These are phyloP conservation scores for Corymbia calophylla DNA, from an alignment of 441 rosid genomes.

Conservation along the genomic window DNA sequence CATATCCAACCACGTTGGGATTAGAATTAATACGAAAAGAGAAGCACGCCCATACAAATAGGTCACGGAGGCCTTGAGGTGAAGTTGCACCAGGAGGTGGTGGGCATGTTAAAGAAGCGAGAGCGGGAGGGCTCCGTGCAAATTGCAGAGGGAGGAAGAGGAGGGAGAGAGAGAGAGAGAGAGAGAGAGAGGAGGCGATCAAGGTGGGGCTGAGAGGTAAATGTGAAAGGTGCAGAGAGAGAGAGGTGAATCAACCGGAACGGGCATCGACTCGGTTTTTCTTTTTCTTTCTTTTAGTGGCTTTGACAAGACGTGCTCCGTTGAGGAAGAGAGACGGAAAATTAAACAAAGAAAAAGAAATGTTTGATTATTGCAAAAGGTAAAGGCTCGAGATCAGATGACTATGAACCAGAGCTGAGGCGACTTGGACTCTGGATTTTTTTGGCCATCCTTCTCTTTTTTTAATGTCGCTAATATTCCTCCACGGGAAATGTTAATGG, in stretches of 20 bases:
- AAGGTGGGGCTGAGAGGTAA: background rate
- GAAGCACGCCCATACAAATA: background rate
- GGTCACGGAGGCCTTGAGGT: slow-evolving; percentile 20
- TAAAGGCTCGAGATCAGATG: slow-evolving; percentile 2
- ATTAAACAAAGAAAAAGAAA: slow-evolving; percentile 20
- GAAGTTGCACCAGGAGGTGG: slow-evolving; percentile 48
- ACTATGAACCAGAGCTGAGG: slow-evolving; percentile 27
- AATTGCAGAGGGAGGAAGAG: background rate
- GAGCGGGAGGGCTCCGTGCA: background rate
- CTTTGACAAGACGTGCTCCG: slow-evolving; percentile 70
- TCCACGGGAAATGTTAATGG: background rate
- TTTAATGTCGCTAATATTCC: background rate
- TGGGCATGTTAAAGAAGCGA: slow-evolving; percentile 1
- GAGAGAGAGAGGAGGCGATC: background rate
- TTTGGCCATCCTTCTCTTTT: background rate
- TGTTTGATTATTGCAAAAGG: slow-evolving; percentile 35
- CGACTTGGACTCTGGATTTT: slow-evolving; percentile 13
- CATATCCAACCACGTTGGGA: background rate
- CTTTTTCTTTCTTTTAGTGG: background rate
- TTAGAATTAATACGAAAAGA: background rate
- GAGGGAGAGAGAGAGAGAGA: slow-evolving; percentile 10
- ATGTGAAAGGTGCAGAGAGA: background rate
- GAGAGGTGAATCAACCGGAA: slow-evolving; percentile 25
- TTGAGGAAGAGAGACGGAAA: background rate
- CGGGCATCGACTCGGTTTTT: slow-evolving; percentile 29